A percentile compares a stretch with the other conserved stretches of the same genome.
Conservation (phyloP, 805 yeast genomes). For the Nakazawaea wickerhamii region DNA sequence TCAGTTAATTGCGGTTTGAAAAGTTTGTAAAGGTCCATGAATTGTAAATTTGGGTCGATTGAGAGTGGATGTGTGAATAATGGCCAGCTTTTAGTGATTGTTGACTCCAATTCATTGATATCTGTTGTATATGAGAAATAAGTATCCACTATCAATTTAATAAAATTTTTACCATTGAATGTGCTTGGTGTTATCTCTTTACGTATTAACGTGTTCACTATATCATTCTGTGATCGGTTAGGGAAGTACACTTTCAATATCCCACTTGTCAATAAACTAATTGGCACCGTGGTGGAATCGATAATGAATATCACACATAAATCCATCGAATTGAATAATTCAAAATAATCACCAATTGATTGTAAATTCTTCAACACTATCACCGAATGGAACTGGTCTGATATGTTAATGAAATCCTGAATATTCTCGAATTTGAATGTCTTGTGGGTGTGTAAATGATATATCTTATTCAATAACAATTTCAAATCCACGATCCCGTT, state of each 20-base stretch:
- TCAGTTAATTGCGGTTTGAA: slow-evolving; percentile 4
- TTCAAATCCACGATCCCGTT: slow-evolving; percentile 5
- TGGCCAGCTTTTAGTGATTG: slow-evolving; percentile 1
- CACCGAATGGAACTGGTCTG: neutral
- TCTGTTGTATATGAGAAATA: slow-evolving; percentile 10
- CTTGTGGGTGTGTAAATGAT: neutral
- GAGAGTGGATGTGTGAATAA: slow-evolving; percentile 1
- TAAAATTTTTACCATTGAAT: neutral
- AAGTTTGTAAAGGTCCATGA: slow-evolving; percentile 3
- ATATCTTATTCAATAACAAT: slow-evolving; percentile 9
- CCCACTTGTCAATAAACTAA: neutral
- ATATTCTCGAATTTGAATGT: neutral
- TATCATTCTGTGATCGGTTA: neutral
- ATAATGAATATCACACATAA: slow-evolving; percentile 3
- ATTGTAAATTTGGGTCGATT: neutral
- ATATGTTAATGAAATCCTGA: slow-evolving; percentile 2
- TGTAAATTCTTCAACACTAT: slow-evolving; percentile 11
- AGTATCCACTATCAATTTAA: slow-evolving; percentile 9
- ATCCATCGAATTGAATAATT: slow-evolving; percentile 4
- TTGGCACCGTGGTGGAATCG: slow-evolving; percentile 5
- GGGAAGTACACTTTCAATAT: slow-evolving; percentile 9
- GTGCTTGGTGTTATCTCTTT: neutral
- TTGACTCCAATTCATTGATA: neutral
- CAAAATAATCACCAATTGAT: neutral
- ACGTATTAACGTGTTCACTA: neutral